Conservation (phyloP, 345 rosid species). For the Bretschneidera sinensis region DNA sequence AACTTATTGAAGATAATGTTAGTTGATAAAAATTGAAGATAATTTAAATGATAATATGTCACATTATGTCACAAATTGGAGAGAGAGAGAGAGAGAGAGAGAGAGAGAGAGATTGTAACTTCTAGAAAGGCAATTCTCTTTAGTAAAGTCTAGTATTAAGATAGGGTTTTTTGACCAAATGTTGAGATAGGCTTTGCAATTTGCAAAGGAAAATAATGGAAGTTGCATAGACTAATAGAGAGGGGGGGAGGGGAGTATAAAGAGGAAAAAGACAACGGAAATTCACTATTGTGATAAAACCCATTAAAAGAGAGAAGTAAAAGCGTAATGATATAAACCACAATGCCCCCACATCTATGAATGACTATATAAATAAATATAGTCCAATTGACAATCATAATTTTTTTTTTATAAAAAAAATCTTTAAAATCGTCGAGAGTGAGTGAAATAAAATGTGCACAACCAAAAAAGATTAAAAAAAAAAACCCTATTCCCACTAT, state of each 20-base stretch:
- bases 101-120: slow-evolving; percentile 1
- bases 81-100: slow-evolving; percentile 3
- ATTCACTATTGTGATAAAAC: slow-evolving; percentile 21
- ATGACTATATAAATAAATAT: background rate
- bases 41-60: no score
- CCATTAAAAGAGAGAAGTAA: slow-evolving; percentile 19
- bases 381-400: no score
- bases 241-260: background rate
- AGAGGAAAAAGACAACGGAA: background rate
- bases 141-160: slow-evolving; percentile 2
- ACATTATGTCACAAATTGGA: no score
- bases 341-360: no score
- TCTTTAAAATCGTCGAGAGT: no score
- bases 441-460: no score
- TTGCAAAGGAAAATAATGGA: slow-evolving; percentile 14
- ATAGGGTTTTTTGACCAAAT: slow-evolving; percentile 12
- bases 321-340: slow-evolving; percentile 16
- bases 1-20: no score
- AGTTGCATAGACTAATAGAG: slow-evolving; percentile 11
- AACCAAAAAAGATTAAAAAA: no score
- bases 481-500: background rate
- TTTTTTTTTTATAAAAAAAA: no score
- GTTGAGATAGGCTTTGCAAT: no score
- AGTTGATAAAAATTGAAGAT: no score
- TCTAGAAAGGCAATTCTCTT: slow-evolving; percentile 24